phyloP scores from a whole-genome alignment of 805 yeast genomes.

The Zygosaccharomyces bailii region DNA sequence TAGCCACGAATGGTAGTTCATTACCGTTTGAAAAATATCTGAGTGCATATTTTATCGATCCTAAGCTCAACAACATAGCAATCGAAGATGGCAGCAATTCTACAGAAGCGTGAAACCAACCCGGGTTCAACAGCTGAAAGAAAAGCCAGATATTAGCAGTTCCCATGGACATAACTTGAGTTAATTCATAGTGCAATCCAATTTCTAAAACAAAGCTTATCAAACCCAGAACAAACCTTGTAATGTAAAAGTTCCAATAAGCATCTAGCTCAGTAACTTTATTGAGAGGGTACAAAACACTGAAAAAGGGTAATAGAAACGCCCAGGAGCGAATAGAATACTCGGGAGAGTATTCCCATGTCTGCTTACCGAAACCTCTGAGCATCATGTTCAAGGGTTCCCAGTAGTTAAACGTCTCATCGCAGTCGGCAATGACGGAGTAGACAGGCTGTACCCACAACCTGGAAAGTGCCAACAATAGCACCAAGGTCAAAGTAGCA shows the following conservation, averaged over 20 bases:
- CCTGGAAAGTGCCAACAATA: conserved; percentile 29
- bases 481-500: conserved; percentile 16
- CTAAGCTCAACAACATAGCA: conserved; percentile 50
- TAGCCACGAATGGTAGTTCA: conserved; percentile 23
- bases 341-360: conserved; percentile 95
- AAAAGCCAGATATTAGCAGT: conserved; percentile 59
- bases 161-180: conserved; percentile 20
- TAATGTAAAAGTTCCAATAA: conserved; percentile 25
- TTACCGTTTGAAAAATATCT: conserved; percentile 29
- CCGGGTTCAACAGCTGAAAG: conserved; percentile 65
- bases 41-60: conserved; percentile 31
- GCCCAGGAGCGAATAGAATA: conserved; percentile 86
- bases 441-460: conserved; percentile 42
- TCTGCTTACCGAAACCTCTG: conserved; percentile 84
- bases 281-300: conserved; percentile 26
- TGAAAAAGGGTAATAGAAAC: conserved; percentile 51
- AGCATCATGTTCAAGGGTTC: conserved; percentile 80
- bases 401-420: conserved; percentile 91
- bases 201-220: conserved; percentile 44
- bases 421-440: conserved; percentile 82
- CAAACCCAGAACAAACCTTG: conserved; percentile 28
- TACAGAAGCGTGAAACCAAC: conserved; percentile 84
- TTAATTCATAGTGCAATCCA: conserved; percentile 29
- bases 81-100: conserved; percentile 82
- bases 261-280: conserved; percentile 31